phyloP scores from a whole-genome alignment of 2,329 filamentous ascomycete genomes.

The Talaromyces sp. region DNA sequence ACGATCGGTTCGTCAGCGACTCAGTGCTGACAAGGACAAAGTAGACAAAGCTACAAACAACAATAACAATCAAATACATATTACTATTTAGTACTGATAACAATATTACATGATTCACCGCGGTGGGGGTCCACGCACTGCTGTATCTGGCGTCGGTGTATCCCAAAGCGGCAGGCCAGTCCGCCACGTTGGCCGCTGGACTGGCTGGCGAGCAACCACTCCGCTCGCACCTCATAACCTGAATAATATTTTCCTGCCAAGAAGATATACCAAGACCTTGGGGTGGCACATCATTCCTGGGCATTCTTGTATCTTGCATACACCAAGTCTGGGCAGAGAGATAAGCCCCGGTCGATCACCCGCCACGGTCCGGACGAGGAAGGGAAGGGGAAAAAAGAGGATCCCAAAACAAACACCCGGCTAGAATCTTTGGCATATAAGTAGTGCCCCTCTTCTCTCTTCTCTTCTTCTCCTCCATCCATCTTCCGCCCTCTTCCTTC shows the following conservation, averaged over 20 bases:
- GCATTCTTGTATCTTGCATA: background rate
- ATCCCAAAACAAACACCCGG: background rate
- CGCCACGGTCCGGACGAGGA: background rate
- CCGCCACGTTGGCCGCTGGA: background rate
- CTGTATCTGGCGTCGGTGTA: background rate
- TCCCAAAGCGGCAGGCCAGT: background rate
- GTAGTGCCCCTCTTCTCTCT: background rate
- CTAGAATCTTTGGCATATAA: background rate
- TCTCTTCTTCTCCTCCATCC: background rate
- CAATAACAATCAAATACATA: background rate
- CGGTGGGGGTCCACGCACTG: background rate
- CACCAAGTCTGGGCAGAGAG: background rate
- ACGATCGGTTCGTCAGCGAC: background rate
- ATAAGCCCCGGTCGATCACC: background rate
- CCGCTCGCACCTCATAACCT: background rate
- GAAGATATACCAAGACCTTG: background rate
- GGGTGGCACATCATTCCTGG: constrained; percentile 1
- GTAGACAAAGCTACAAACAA: background rate
- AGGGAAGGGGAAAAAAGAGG: too few relatives aligned
- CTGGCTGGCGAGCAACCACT: background rate
- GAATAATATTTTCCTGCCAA: background rate
- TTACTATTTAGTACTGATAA: background rate
- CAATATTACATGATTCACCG: background rate
- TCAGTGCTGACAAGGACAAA: background rate
- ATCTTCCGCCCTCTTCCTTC: background rate